A percentile compares a stretch with the other conserved stretches of the same genome.
These are phyloP conservation scores for Ophiostoma perfectum DNA, from an alignment of 2,329 filamentous ascomycete genomes.

Conservation along the genomic window DNA sequence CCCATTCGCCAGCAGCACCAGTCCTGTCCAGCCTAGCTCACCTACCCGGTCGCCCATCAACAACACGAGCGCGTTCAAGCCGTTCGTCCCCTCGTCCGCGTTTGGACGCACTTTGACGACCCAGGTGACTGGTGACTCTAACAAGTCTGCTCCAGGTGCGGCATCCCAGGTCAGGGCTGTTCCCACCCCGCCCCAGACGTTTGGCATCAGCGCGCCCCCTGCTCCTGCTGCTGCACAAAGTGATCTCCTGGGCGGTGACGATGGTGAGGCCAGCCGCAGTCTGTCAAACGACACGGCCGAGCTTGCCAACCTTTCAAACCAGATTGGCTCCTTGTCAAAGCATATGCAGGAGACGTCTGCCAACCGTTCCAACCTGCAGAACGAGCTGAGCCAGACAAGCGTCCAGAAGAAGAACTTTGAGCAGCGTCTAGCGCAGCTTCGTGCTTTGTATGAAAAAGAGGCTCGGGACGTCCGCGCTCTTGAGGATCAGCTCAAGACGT, in stretches of 20 bases:
- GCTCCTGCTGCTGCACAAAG: constrained; percentile 42
- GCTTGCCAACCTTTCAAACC: constrained; percentile 91
- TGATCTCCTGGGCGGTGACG: constrained; percentile 84
- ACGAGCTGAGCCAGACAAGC: constrained; percentile 72
- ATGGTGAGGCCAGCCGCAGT: constrained; percentile 83
- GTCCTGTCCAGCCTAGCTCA: constrained; percentile 48
- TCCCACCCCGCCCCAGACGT: neutral
- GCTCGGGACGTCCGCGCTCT: constrained; percentile 77
- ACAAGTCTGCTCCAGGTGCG: constrained; percentile 41
- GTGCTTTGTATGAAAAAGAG: constrained; percentile 87
- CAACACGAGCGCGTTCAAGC: constrained; percentile 62
- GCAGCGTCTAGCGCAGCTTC: constrained; percentile 76
- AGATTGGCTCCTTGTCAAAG: constrained; percentile 82
- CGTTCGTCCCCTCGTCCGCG: constrained; percentile 85
- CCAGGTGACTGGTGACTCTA: constrained; percentile 65
- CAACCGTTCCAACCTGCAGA: constrained; percentile 72
- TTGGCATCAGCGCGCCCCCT: constrained; percentile 12
- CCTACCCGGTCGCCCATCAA: constrained; percentile 46
- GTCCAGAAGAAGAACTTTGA: constrained; percentile 93
- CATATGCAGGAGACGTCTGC: constrained; percentile 91
- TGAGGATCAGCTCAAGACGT: constrained; percentile 72
- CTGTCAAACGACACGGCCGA: constrained; percentile 86
- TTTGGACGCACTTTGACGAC: constrained; percentile 80
- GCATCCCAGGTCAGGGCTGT: constrained; percentile 28
- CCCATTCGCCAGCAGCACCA: constrained; percentile 53